These are phyloP conservation scores for Syzygium syzygioides DNA, from an alignment of 441 rosid species.

Conservation along the genomic window DNA sequence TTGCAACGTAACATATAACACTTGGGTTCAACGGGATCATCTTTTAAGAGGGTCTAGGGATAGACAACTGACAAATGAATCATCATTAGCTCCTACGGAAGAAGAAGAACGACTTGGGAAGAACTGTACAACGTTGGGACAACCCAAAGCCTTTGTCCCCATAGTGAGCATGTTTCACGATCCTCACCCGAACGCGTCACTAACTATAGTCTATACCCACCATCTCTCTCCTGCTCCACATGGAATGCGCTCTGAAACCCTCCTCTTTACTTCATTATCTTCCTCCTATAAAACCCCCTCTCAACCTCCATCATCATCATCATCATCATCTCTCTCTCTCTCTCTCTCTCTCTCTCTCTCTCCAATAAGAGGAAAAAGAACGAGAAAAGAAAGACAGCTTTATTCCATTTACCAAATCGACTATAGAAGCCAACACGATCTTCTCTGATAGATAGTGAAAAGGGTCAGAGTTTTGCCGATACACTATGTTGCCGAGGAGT, in stretches of 20 bases:
- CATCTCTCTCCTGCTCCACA: background rate
- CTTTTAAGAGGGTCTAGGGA: background rate
- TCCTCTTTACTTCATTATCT: background rate
- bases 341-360: background rate
- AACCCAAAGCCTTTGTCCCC: background rate
- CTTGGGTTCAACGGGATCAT: background rate
- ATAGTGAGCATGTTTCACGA: background rate
- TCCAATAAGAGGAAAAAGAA: background rate
- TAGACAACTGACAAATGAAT: background rate
- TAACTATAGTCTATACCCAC: background rate
- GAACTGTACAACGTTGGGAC: background rate
- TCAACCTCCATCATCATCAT: background rate
- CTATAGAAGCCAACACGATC: background rate
- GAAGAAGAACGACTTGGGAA: background rate
- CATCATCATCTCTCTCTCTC: background rate
- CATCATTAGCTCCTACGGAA: background rate
- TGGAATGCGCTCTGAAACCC: background rate
- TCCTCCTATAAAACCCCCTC: background rate
- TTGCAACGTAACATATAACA: background rate
- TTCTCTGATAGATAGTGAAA: background rate
- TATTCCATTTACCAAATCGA: background rate
- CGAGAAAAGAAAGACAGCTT: background rate
- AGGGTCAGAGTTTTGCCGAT: no score
- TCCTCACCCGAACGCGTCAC: background rate
- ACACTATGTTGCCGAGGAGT: conserved; percentile 41